Evolutionary conservation across 2,329 filamentous ascomycete genomes (phyloP).

Genomic region (Plenodomus tracheiphilus): DNA sequence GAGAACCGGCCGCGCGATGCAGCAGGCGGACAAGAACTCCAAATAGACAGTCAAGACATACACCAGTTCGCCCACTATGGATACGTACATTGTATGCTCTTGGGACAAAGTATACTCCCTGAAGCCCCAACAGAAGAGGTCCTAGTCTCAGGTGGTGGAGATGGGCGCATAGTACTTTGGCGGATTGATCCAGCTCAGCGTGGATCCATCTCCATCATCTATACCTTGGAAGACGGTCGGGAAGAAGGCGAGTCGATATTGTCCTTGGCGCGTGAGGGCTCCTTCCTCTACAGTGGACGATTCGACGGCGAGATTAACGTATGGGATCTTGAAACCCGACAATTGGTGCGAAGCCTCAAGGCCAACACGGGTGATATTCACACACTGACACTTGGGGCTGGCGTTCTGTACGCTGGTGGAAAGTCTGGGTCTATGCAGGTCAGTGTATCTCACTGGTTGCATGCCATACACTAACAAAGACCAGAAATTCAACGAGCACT

Average conservation of each 20-base stretch:
- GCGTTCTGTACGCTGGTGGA: constrained; percentile 84
- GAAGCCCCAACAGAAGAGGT: constrained; percentile 75
- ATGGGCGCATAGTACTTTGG: constrained; percentile 96
- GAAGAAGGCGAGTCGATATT: constrained; percentile 66
- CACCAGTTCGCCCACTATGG: constrained; percentile 91
- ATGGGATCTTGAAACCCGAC: constrained; percentile 94
- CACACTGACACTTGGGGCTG: constrained; percentile 82
- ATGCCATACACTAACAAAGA: constrained; percentile 17
- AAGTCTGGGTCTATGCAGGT: constrained; percentile 86
- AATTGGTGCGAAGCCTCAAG: constrained; percentile 84
- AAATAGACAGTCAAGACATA: constrained; percentile 80
- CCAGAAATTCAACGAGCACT: constrained; percentile 77
- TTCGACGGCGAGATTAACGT: constrained; percentile 87
- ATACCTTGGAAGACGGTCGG: constrained; percentile 63
- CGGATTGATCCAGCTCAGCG: constrained; percentile 63
- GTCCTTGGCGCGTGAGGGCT: constrained; percentile 83
- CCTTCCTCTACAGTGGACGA: constrained; percentile 90
- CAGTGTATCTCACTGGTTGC: background rate
- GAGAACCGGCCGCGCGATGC: constrained; percentile 53
- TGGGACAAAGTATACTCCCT: constrained; percentile 73
- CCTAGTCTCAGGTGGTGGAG: constrained; percentile 86
- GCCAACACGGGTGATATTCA: constrained; percentile 81
- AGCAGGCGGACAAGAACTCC: constrained; percentile 68
- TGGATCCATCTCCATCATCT: constrained; percentile 70
- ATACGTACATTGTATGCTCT: constrained; percentile 94